Evolutionary conservation across 2,329 filamentous ascomycete species (phyloP).

Genomic region (Phoma sp.): DNA sequence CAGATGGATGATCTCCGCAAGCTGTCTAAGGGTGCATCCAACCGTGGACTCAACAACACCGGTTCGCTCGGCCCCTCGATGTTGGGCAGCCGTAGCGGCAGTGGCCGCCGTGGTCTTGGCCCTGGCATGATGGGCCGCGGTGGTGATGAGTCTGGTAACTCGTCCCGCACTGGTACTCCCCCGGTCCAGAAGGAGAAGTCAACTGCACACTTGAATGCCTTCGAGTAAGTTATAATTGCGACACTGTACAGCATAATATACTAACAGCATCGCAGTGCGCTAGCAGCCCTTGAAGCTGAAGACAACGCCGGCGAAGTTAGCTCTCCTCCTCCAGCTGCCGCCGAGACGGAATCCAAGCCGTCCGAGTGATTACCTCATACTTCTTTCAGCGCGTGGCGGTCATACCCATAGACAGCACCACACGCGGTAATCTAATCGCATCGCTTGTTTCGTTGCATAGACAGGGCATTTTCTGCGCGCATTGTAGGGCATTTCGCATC

Average conservation of each 20-base stretch:
- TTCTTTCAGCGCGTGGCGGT: constrained; percentile 43
- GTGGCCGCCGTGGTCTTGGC: constrained; percentile 77
- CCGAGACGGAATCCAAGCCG: constrained; percentile 40
- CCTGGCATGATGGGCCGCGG: constrained; percentile 69
- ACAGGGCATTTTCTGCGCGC: constrained; percentile 47
- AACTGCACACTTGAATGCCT: constrained; percentile 80
- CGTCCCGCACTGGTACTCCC: constrained; percentile 88
- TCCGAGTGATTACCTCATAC: constrained; percentile 47
- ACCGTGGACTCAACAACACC: constrained; percentile 62
- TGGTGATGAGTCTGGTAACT: constrained; percentile 83
- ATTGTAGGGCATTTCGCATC: constrained; percentile 48
- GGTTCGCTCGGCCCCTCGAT: constrained; percentile 78
- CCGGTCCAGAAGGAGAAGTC: constrained; percentile 68
- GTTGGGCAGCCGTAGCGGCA: constrained; percentile 88
- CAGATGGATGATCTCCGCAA: constrained; percentile 90
- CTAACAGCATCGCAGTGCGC: constrained; percentile 52
- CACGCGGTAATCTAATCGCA: constrained; percentile 49
- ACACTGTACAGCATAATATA: background rate
- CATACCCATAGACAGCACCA: constrained; percentile 45
- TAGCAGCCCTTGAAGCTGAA: constrained; percentile 62
- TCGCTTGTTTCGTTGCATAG: constrained; percentile 50
- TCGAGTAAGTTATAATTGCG: constrained; percentile 72
- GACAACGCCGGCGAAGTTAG: constrained; percentile 61
- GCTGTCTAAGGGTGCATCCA: constrained; percentile 67
- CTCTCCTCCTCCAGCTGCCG: constrained; percentile 71